Percentiles rank a stretch among this genome's conserved stretches.
phyloP scores from a whole-genome alignment of 805 yeast genomes.

The Metschnikowia rubicola region DNA sequence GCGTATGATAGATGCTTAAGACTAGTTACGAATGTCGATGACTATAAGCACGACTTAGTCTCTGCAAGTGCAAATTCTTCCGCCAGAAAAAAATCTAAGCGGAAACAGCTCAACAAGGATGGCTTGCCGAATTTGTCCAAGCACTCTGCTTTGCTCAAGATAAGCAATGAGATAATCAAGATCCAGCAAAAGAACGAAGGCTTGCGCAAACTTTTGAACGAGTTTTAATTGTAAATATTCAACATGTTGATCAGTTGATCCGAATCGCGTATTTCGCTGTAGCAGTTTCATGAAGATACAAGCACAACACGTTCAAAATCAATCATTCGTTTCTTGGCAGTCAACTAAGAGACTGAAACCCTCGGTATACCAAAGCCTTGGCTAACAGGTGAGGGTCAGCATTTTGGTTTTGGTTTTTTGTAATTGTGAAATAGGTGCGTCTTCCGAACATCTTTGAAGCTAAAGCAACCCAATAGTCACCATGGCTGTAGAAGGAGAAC shows the following conservation, averaged over 20 bases:
- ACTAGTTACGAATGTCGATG: slow-evolving; percentile 38
- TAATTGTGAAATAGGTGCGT: no score
- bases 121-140: slow-evolving; percentile 45
- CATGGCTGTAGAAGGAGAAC: no score
- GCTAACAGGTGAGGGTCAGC: no score
- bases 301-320: no score
- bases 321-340: no score
- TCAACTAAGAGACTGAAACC: no score
- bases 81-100: slow-evolving; percentile 29
- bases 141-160: slow-evolving; percentile 40
- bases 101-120: slow-evolving; percentile 39
- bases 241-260: neutral
- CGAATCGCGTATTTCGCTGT: no score
- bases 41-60: slow-evolving; percentile 31
- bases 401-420: no score
- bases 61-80: slow-evolving; percentile 16
- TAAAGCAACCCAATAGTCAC: no score
- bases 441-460: no score
- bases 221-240: neutral
- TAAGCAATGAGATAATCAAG: slow-evolving; percentile 35
- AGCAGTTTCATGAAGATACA: no score
- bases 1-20: slow-evolving; percentile 43
- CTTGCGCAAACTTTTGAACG: slow-evolving; percentile 25
- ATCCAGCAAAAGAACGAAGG: slow-evolving; percentile 32
- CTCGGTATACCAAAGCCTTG: no score